phyloP scores from a whole-genome alignment of 345 rosid genomes.

The Moricandia moricandioides region DNA sequence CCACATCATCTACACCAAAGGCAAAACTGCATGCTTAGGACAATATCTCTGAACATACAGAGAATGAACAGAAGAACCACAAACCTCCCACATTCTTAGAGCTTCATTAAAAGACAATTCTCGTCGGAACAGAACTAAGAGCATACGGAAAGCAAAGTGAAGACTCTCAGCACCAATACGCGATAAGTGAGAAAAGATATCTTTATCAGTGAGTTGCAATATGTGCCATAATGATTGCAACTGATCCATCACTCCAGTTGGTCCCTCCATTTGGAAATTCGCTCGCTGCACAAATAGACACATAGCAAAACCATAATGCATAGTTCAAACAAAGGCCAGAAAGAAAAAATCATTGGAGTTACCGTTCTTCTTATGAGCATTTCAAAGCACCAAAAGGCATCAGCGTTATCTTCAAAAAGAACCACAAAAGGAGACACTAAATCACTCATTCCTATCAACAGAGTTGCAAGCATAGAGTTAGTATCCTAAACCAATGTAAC shows the following conservation, averaged over 20 bases:
- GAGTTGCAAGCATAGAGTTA: slow-evolving; percentile 24
- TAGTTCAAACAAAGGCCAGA: not conserved
- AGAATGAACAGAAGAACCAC: slow-evolving; percentile 21
- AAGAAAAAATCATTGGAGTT: slow-evolving; percentile 18
- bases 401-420: slow-evolving; percentile 87
- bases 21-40: not conserved
- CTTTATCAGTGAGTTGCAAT: slow-evolving; percentile 74
- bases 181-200: slow-evolving; percentile 72
- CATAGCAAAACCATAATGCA: slow-evolving; percentile 25
- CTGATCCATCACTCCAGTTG: slow-evolving; percentile 90
- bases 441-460: slow-evolving; percentile 86
- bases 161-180: slow-evolving; percentile 93
- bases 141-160: slow-evolving; percentile 95
- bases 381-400: slow-evolving; percentile 99
- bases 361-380: slow-evolving; percentile 96
- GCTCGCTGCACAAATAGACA: slow-evolving; percentile 53
- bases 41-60: not conserved
- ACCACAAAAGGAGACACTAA: slow-evolving; percentile 89
- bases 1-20: slow-evolving; percentile 86
- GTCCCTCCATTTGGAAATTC: slow-evolving; percentile 91
- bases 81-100: slow-evolving; percentile 96
- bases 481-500: slow-evolving; percentile 10
- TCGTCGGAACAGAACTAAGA: slow-evolving; percentile 80
- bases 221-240: slow-evolving; percentile 80
- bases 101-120: slow-evolving; percentile 77